These are phyloP conservation scores for Polyporus tsugae DNA, from an alignment of 1,284 basidiomycete genomes.

Conservation along the genomic window DNA sequence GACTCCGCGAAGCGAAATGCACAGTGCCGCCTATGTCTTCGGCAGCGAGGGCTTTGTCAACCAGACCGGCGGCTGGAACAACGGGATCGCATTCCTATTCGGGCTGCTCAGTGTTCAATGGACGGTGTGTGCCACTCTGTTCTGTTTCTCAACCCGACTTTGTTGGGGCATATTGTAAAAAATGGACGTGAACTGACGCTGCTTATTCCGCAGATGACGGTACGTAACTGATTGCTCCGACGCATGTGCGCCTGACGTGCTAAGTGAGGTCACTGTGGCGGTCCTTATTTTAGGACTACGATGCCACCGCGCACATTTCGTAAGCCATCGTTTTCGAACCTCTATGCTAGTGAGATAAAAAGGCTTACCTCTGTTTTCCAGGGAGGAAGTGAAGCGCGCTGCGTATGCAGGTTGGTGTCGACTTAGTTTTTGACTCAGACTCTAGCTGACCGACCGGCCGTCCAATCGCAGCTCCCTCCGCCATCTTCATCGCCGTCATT, in stretches of 20 bases:
- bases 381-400: conserved; percentile 90
- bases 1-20: conserved; percentile 83
- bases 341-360: no score
- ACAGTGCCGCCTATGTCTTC: conserved; percentile 82
- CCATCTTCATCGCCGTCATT: conserved; percentile 89
- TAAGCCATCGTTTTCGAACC: conserved; percentile 45
- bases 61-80: conserved; percentile 82
- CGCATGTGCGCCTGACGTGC: not conserved
- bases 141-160: no score
- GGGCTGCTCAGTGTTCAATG: conserved; percentile 92
- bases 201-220: conserved; percentile 63
- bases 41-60: conserved; percentile 74
- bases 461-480: conserved; percentile 64
- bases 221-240: conserved; percentile 40
- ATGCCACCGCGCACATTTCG: conserved; percentile 90
- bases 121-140: conserved; percentile 63
- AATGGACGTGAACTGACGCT: not conserved
- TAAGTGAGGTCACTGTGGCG: not conserved
- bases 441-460: not conserved
- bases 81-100: conserved; percentile 86
- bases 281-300: conserved; percentile 59
- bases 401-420: conserved; percentile 60
- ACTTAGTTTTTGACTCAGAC: no score
- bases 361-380: conserved; percentile 36
- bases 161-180: not conserved